Percentiles rank a stretch among this genome's conserved stretches.
These are phyloP conservation scores for Linnemannia schmuckeri DNA, from an alignment of 192 early-diverging fungal genomes.

Conservation along the genomic window DNA sequence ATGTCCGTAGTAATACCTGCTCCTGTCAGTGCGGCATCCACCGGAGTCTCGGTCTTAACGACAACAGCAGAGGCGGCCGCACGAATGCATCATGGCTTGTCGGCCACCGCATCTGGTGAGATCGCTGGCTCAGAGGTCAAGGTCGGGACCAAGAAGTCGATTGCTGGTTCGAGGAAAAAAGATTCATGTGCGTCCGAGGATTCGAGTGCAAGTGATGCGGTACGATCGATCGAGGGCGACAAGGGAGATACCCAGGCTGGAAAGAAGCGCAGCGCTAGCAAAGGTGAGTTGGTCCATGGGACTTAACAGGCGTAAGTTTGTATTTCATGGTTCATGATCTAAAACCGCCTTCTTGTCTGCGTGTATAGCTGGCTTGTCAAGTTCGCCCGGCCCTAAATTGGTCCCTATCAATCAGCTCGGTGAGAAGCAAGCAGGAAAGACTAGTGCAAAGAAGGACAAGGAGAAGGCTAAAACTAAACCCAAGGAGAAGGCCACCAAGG, in stretches of 20 bases:
- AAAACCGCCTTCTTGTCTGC: background rate
- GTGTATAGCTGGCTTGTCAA: background rate
- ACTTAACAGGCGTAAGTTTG: background rate
- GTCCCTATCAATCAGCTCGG: conserved; percentile 48
- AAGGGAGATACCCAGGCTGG: background rate
- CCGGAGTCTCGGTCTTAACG: background rate
- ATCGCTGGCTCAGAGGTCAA: background rate
- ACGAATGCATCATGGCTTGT: conserved; percentile 7
- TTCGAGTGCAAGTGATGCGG: background rate
- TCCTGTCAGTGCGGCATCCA: background rate
- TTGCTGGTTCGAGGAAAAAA: background rate
- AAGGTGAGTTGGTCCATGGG: conserved; percentile 8
- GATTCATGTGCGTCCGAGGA: background rate
- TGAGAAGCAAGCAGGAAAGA: background rate
- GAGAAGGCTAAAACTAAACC: background rate
- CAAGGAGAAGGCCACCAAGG: background rate
- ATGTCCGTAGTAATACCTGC: background rate
- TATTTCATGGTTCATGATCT: background rate
- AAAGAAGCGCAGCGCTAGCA: conserved; percentile 21
- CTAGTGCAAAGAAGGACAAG: background rate
- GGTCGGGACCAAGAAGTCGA: background rate
- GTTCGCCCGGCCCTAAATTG: conserved; percentile 18
- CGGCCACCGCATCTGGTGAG: background rate
- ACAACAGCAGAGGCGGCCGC: conserved; percentile 43
- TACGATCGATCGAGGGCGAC: background rate